Evolutionary conservation across 179 eudicot genomes (phyloP).

Genomic region (Silene coronaria): DNA sequence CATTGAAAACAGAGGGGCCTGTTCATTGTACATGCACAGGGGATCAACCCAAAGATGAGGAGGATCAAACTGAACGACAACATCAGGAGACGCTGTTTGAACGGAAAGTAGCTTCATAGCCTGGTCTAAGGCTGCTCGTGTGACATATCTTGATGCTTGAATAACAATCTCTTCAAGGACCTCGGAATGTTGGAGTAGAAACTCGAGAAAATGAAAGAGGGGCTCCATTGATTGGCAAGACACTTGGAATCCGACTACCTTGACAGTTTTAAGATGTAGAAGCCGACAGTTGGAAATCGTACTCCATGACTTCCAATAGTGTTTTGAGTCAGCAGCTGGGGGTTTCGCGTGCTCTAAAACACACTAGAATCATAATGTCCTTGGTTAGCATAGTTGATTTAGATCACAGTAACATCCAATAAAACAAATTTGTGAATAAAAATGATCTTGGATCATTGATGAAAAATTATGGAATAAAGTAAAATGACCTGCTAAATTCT

Average conservation of each 20-base stretch:
- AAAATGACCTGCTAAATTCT: too few species aligned
- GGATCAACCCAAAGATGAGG: slow-evolving; percentile 29
- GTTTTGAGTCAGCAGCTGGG: not conserved
- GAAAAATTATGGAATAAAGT: too few species aligned
- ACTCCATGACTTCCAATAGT: slow-evolving; percentile 26
- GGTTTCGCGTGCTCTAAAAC: not conserved
- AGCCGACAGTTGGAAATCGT: slow-evolving; percentile 28
- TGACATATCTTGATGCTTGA: slow-evolving; percentile 20
- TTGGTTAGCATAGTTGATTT: slow-evolving; percentile 1
- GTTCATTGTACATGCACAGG: not conserved
- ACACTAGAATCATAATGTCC: slow-evolving; percentile 17
- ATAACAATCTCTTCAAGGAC: slow-evolving; percentile 22
- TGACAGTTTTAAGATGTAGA: slow-evolving; percentile 25
- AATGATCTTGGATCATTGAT: too few species aligned
- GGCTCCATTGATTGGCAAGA: slow-evolving; percentile 22
- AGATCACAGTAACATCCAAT: too few species aligned
- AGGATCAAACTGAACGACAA: slow-evolving; percentile 24
- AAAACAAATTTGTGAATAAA: too few species aligned
- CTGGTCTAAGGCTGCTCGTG: slow-evolving; percentile 17
- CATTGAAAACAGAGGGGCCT: not conserved
- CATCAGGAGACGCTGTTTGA: slow-evolving; percentile 26
- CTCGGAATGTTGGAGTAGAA: slow-evolving; percentile 18
- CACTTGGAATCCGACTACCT: slow-evolving; percentile 16
- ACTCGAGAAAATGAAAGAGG: slow-evolving; percentile 24
- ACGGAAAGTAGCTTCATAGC: slow-evolving; percentile 23